Conservation (phyloP, 2,329 filamentous ascomycete genomes). For the Penicillium sp. region DNA sequence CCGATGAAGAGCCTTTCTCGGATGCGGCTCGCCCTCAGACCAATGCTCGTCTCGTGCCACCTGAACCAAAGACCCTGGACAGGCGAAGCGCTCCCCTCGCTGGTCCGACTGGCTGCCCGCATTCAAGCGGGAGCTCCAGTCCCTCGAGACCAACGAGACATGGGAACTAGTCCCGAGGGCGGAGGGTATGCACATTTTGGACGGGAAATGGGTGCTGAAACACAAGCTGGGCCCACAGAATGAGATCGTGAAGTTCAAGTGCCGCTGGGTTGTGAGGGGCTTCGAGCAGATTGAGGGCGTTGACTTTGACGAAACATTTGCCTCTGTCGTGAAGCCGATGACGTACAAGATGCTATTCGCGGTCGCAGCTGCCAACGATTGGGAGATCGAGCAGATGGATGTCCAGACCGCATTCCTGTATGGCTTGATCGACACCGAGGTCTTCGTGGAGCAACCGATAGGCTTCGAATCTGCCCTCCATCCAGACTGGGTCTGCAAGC, state of each 20-base stretch:
- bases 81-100: too few relatives aligned
- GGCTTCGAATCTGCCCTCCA: neutral
- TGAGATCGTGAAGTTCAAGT: constrained; percentile 24
- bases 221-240: constrained; percentile 12
- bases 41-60: too few relatives aligned
- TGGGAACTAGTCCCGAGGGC: neutral
- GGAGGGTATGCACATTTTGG: neutral
- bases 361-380: constrained; percentile 10
- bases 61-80: too few relatives aligned
- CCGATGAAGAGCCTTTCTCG: too few relatives aligned
- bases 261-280: constrained; percentile 25
- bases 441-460: constrained; percentile 13
- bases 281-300: constrained; percentile 26
- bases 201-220: neutral
- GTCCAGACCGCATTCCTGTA: constrained; percentile 28
- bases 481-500: constrained; percentile 6
- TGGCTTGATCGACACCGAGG: constrained; percentile 14
- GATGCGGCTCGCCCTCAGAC: too few relatives aligned
- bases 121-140: neutral
- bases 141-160: neutral
- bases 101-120: too few relatives aligned
- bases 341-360: constrained; percentile 26
- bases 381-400: constrained; percentile 32
- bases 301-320: constrained; percentile 30
- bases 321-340: constrained; percentile 20